These are phyloP conservation scores for Guillardia theta DNA, from an alignment of 78 protist species.

Conservation along the genomic window DNA sequence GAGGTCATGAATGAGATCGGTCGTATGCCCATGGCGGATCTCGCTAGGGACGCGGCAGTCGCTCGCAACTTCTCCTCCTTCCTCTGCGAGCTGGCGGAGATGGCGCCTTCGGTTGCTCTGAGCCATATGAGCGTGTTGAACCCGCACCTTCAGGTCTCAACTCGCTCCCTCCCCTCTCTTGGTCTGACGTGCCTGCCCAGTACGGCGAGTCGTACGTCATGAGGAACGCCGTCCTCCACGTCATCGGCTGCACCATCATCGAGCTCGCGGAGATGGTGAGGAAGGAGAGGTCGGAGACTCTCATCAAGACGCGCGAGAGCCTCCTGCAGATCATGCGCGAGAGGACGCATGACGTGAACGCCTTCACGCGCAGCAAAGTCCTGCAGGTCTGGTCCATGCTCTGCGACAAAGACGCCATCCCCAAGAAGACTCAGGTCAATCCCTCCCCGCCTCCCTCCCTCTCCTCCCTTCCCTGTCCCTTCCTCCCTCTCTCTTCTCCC, in stretches of 20 bases:
- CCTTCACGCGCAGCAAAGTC: slow-evolving; percentile 32
- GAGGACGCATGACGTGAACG: slow-evolving; percentile 10
- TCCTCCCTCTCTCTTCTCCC: too few species aligned
- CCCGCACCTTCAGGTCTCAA: slow-evolving; percentile 25
- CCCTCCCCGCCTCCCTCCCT: background rate
- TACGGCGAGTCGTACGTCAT: slow-evolving; percentile 15
- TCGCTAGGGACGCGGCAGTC: background rate
- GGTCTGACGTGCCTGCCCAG: too few species aligned
- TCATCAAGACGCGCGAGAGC: background rate
- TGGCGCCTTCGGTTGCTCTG: background rate
- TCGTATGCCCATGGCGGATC: background rate
- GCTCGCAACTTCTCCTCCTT: background rate
- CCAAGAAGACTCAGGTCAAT: background rate
- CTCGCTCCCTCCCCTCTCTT: too few species aligned
- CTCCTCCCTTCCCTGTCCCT: too few species aligned
- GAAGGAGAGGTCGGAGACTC: background rate
- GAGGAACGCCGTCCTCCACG: background rate
- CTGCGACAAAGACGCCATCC: slow-evolving; percentile 21
- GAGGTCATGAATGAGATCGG: background rate
- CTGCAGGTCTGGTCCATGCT: slow-evolving; percentile 24
- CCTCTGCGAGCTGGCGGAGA: background rate
- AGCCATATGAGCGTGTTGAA: background rate
- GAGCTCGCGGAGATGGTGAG: background rate
- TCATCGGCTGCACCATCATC: background rate
- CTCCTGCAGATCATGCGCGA: background rate